These are phyloP conservation scores for Paramecium sonneborni DNA, from an alignment of 73 alveolate genomes.

Conservation along the genomic window DNA sequence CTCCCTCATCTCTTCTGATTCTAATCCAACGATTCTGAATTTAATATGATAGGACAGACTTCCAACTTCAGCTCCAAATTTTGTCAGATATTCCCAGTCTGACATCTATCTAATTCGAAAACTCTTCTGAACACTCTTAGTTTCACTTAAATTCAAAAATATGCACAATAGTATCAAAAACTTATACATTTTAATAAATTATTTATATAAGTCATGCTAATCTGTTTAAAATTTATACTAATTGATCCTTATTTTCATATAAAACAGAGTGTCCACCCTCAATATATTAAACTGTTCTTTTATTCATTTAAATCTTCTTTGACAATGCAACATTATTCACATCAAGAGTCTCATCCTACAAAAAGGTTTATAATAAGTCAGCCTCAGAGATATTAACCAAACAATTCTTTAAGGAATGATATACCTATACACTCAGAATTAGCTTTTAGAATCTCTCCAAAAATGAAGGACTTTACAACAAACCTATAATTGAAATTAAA, in stretches of 20 bases:
- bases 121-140: neutral
- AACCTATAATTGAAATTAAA: neutral
- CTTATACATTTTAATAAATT: neutral
- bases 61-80: slow-evolving; percentile 61
- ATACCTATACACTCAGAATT: neutral
- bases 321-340: slow-evolving; percentile 52
- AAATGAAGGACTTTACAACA: slow-evolving; percentile 39
- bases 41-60: slow-evolving; percentile 11
- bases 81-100: slow-evolving; percentile 63
- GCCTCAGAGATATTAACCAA: slow-evolving; percentile 19
- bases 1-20: neutral
- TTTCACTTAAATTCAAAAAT: neutral
- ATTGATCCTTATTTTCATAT: slow-evolving; percentile 4
- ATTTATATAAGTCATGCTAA: neutral
- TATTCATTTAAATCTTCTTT: slow-evolving; percentile 6
- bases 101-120: neutral
- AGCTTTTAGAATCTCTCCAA: slow-evolving; percentile 40
- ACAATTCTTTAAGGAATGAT: slow-evolving; percentile 54
- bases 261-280: slow-evolving; percentile 47
- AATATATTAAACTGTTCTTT: neutral
- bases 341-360: slow-evolving; percentile 35
- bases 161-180: neutral
- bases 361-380: neutral
- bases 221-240: neutral
- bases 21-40: slow-evolving; percentile 31